phyloP scores from a whole-genome alignment of 768 basidiomycete species.

The Jaapia argillacea region DNA sequence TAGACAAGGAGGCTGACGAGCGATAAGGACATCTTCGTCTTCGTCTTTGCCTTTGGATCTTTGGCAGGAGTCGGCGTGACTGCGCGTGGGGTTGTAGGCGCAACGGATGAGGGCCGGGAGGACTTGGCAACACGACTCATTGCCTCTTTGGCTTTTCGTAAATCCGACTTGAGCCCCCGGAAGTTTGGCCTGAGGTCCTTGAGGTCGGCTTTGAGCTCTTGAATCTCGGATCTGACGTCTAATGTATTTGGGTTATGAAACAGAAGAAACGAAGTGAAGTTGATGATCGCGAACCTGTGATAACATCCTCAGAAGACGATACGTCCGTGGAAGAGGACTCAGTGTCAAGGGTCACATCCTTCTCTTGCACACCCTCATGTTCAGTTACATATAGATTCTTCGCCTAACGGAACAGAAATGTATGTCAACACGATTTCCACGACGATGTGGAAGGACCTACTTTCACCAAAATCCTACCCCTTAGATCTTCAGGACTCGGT shows the following conservation, averaged over 20 bases:
- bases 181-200: slow-evolving; percentile 18
- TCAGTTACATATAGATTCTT: slow-evolving; percentile 63
- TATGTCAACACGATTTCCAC: too few species aligned
- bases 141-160: too few species aligned
- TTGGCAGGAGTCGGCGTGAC: neutral
- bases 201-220: slow-evolving; percentile 13
- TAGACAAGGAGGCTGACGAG: slow-evolving; percentile 79
- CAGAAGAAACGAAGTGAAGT: neutral
- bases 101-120: slow-evolving; percentile 4
- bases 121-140: too few species aligned
- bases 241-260: slow-evolving; percentile 3
- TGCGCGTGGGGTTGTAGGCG: slow-evolving; percentile 6
- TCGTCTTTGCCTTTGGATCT: slow-evolving; percentile 18
- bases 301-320: slow-evolving; percentile 19
- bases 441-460: too few species aligned
- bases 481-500: slow-evolving; percentile 82
- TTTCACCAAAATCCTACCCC: slow-evolving; percentile 76
- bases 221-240: slow-evolving; percentile 12
- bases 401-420: slow-evolving; percentile 35
- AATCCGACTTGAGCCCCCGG: slow-evolving; percentile 17
- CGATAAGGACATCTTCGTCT: slow-evolving; percentile 63
- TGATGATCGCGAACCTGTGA: slow-evolving; percentile 6
- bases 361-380: slow-evolving; percentile 22
- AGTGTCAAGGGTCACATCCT: slow-evolving; percentile 22
- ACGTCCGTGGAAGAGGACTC: slow-evolving; percentile 34